Percentiles rank a stretch among this genome's conserved stretches.
Conservation (phyloP, 2,329 filamentous ascomycete genomes). For the Clonostachys rosea region DNA sequence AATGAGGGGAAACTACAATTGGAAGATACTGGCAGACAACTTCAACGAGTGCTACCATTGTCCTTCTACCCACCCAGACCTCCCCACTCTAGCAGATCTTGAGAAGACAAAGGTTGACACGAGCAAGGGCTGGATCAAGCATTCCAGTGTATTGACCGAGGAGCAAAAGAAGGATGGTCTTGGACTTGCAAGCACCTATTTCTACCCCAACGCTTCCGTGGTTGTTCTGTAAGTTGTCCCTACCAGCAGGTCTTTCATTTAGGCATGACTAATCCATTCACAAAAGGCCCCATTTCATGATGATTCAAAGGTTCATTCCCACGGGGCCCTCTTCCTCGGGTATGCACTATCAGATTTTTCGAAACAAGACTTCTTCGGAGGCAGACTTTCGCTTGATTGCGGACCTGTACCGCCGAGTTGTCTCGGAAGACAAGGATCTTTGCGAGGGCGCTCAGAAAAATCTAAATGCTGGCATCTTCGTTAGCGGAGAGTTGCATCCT, state of each 20-base stretch:
- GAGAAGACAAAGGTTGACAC: conserved; percentile 48
- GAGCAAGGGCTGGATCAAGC: conserved; percentile 42
- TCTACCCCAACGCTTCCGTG: conserved; percentile 45
- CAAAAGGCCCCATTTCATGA: conserved; percentile 54
- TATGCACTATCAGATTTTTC: conserved; percentile 61
- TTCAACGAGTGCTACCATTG: conserved; percentile 66
- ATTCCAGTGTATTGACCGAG: conserved; percentile 37
- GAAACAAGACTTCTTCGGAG: conserved; percentile 55
- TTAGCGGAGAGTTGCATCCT: conserved; percentile 60
- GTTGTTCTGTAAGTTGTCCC: conserved; percentile 39
- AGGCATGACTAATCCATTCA: neutral
- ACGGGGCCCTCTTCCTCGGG: conserved; percentile 39
- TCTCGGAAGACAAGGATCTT: conserved; percentile 60
- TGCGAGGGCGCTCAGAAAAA: conserved; percentile 57
- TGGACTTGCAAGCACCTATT: conserved; percentile 39
- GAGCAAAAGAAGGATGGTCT: conserved; percentile 43
- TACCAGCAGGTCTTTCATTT: neutral
- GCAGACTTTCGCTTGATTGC: conserved; percentile 53
- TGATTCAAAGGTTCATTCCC: conserved; percentile 59
- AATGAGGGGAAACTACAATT: conserved; percentile 53
- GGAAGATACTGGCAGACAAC: conserved; percentile 58
- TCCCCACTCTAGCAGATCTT: conserved; percentile 51
- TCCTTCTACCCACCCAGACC: conserved; percentile 53
- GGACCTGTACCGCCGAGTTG: conserved; percentile 58
- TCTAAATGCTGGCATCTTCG: conserved; percentile 55